phyloP scores from a whole-genome alignment of 1,284 basidiomycete species.

The Ceratobasidium sp. region DNA sequence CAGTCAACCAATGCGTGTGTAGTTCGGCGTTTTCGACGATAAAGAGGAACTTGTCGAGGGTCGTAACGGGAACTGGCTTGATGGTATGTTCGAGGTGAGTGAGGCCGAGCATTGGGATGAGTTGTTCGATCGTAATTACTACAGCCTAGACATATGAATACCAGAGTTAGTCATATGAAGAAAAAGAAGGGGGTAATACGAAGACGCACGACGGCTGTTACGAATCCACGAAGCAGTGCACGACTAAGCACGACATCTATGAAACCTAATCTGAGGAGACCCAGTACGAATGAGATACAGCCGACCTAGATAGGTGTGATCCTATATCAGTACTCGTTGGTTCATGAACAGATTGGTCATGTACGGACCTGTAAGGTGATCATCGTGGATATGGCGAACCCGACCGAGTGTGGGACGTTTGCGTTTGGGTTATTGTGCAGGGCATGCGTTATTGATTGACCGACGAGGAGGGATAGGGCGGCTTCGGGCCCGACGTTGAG shows the following conservation, averaged over 20 bases:
- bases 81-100: constrained; percentile 66
- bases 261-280: constrained; percentile 91
- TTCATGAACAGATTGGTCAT: neutral
- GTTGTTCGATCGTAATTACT: constrained; percentile 75
- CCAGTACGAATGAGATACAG: constrained; percentile 87
- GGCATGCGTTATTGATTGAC: constrained; percentile 81
- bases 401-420: constrained; percentile 67
- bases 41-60: constrained; percentile 83
- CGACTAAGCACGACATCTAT: constrained; percentile 94
- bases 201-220: constrained; percentile 71
- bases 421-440: constrained; percentile 73
- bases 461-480: constrained; percentile 87
- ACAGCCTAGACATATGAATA: constrained; percentile 47
- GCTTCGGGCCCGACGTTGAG: constrained; percentile 86
- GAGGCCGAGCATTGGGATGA: constrained; percentile 85
- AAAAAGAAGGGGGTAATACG: neutral
- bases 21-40: constrained; percentile 72
- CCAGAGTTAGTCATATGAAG: constrained; percentile 19
- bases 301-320: constrained; percentile 69
- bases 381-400: constrained; percentile 76
- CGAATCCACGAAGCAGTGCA: constrained; percentile 88
- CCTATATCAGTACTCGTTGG: neutral
- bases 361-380: constrained; percentile 82
- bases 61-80: constrained; percentile 68
- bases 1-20: constrained; percentile 74